Conservation (phyloP, 257 asterid genomes). For the Lycium ferocissimum region DNA sequence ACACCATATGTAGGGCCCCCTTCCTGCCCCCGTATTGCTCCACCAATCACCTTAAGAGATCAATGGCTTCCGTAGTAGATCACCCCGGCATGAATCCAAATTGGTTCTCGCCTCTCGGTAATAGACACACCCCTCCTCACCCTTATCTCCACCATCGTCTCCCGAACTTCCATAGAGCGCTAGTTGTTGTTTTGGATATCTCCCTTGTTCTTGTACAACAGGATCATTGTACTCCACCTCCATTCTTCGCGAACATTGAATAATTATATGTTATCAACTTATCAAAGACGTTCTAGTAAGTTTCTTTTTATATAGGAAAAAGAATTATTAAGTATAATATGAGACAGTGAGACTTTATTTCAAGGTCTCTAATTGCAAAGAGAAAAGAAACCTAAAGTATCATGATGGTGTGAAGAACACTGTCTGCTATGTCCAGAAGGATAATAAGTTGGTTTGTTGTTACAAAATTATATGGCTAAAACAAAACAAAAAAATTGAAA, state of each 20-base stretch:
- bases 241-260: neutral
- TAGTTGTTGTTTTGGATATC: too few species aligned
- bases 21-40: too few species aligned
- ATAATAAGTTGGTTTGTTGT: neutral
- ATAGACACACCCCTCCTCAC: too few species aligned
- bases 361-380: conserved; percentile 7
- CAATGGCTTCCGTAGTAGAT: too few species aligned
- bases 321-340: neutral
- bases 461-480: neutral
- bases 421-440: neutral
- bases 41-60: too few species aligned
- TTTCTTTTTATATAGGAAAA: neutral
- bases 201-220: too few species aligned
- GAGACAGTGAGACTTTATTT: neutral
- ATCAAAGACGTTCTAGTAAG: neutral
- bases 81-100: too few species aligned
- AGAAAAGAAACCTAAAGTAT: conserved; percentile 18
- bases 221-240: too few species aligned
- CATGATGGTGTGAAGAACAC: conserved; percentile 12
- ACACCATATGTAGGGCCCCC: too few species aligned
- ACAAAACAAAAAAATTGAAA: neutral
- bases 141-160: too few species aligned
- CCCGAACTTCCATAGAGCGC: too few species aligned
- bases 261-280: neutral
- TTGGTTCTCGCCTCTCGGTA: too few species aligned